Evolutionary conservation across 129 eudicot genomes (phyloP), one percentile per base, ranked within the genome.

Genomic region (Solidago caesia): DNA sequence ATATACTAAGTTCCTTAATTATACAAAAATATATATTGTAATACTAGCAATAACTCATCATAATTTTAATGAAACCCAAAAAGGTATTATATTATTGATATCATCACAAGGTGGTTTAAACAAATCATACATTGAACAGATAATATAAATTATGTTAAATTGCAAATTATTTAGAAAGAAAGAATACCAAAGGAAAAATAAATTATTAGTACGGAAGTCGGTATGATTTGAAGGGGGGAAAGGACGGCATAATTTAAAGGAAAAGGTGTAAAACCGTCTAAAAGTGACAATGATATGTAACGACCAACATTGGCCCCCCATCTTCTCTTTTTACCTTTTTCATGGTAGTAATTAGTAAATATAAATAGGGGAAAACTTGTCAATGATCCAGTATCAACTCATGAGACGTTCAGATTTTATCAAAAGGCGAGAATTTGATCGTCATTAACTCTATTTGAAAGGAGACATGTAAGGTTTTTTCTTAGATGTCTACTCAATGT

Each of bases 201-300:
- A 48, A 26, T 0, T 59, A 11, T 68, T 72, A 7, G 78, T 72
- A 79, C 74, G 83, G 78, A 56, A 79, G 15, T 11, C 16, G 21
- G 66, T 73, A 55, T 72, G 78, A 72, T 72, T 72, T 64, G 78
- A 41, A 64, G 73, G 73, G 44, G 59, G 14, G 29, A 75, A 75
- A 77, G 75, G 75, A 68, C 75, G 53, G 60, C 78, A 64, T 53
- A 12, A 67, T 55, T 53, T 55, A 39, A 44, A 71, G 58, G 77
- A 67, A n/a, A 57, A 71, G 72, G 73, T 12, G 74, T 72, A 56
- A 79, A 79, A 72, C 83, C 74, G 74, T 79, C 69, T 79, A 72
- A 79, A 79, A 79, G 83, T 42, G 83, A 79, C 70, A 79, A 79
- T 65, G 74, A 79, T 72, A 72, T 79, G 44, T 79, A 79, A 79